These are phyloP conservation scores for Chaetomidium leptoderma DNA, from an alignment of 495 filamentous ascomycete genomes.

Conservation along the genomic window DNA sequence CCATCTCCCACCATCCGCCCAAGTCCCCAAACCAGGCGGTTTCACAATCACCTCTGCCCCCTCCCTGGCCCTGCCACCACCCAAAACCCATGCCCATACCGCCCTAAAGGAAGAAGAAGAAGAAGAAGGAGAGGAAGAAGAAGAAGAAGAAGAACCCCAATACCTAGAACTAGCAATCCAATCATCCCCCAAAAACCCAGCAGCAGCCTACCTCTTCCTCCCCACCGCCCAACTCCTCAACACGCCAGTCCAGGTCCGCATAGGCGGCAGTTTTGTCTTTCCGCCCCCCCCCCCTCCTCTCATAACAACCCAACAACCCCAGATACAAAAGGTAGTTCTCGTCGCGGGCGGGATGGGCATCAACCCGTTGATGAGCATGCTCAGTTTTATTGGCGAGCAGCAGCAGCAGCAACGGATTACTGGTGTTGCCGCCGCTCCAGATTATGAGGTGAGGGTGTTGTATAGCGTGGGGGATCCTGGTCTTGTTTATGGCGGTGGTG, in stretches of 20 bases:
- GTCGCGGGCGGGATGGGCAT: conserved; percentile 83
- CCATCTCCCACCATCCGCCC: conserved; percentile 63
- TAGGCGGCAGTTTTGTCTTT: conserved; percentile 78
- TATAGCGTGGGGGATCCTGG: conserved; percentile 40
- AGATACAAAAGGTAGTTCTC: conserved; percentile 58
- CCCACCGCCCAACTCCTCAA: conserved; percentile 49
- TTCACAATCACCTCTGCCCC: conserved; percentile 86
- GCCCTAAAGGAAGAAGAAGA: not conserved
- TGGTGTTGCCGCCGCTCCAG: too few species aligned
- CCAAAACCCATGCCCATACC: not conserved
- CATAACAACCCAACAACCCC: conserved; percentile 24
- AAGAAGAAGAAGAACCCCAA: not conserved
- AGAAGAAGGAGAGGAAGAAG: too few species aligned
- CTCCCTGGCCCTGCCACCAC: conserved; percentile 32
- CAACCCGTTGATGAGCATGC: conserved; percentile 58
- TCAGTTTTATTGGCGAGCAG: conserved; percentile 33
- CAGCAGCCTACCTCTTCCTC: conserved; percentile 68
- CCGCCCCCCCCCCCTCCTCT: conserved; percentile 62
- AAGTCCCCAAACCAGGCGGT: conserved; percentile 64
- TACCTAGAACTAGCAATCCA: conserved; percentile 33
- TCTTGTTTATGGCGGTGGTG: not conserved
- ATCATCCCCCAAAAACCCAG: conserved; percentile 24
- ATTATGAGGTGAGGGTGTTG: conserved; percentile 27
- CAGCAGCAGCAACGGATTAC: not conserved
- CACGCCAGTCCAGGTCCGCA: conserved; percentile 57